Conservation (phyloP, 2,329 filamentous ascomycete species). For the Pseudogymnoascus sp. region DNA sequence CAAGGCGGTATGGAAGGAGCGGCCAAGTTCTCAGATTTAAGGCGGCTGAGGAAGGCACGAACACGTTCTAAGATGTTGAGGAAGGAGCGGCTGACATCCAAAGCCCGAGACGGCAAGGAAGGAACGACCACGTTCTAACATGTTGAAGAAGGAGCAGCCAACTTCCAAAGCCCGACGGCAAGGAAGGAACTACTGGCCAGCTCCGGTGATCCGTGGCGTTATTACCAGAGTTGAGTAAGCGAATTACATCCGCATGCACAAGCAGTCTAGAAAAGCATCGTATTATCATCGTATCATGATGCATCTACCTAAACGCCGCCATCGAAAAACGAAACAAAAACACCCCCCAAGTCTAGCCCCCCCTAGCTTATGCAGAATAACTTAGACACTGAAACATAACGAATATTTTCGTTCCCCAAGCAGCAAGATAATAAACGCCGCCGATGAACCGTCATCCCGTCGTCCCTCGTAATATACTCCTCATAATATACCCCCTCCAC, state of each 20-base stretch:
- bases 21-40: not conserved
- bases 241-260: not conserved
- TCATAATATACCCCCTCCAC: not conserved
- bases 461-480: not conserved
- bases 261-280: not conserved
- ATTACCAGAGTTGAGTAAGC: not conserved
- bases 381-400: not conserved
- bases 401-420: not conserved
- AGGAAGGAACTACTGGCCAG: not conserved
- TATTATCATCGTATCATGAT: not conserved
- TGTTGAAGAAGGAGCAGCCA: not conserved
- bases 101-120: not conserved
- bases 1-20: not conserved
- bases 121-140: not conserved
- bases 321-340: not conserved
- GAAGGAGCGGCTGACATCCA: not conserved
- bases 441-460: not conserved
- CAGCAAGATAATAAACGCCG: not conserved
- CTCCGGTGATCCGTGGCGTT: not conserved
- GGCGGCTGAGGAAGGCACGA: not conserved
- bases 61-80: not conserved
- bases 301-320: not conserved
- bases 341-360: not conserved
- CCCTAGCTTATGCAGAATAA: not conserved
- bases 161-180: not conserved